These are phyloP conservation scores for Amaranthus cruentus DNA, from an alignment of 148 eudicot genomes.

Conservation along the genomic window DNA sequence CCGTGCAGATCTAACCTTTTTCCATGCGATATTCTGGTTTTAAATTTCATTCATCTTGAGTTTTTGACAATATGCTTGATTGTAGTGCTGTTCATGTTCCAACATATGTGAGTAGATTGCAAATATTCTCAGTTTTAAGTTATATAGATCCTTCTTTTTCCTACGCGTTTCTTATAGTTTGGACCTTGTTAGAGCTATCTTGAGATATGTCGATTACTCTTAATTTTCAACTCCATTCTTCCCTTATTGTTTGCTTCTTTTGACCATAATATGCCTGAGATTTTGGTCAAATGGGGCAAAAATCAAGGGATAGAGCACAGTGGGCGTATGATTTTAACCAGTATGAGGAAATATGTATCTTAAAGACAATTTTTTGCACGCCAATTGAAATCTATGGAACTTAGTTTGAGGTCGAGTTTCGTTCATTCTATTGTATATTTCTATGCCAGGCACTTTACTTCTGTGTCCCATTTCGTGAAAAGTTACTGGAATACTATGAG, in stretches of 20 bases:
- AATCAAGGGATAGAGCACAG: not conserved
- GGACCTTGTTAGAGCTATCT: not conserved
- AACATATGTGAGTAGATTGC: not conserved
- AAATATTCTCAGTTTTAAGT: not conserved
- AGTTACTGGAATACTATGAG: slow-evolving; percentile 73
- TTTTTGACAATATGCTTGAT: not conserved
- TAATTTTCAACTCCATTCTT: not conserved
- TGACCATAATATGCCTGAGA: too few species aligned
- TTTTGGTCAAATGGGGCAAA: too few species aligned
- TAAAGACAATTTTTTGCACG: not conserved
- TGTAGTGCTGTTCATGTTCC: not conserved
- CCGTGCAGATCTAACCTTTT: too few species aligned
- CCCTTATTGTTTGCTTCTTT: too few species aligned
- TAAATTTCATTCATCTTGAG: not conserved
- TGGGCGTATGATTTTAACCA: too few species aligned
- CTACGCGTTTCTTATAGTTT: not conserved
- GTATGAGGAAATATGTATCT: not conserved
- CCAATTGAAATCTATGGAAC: not conserved
- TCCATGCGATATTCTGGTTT: not conserved
- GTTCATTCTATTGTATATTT: slow-evolving; percentile 9
- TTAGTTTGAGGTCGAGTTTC: not conserved
- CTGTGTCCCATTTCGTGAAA: slow-evolving; percentile 95
- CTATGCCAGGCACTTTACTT: slow-evolving; percentile 76
- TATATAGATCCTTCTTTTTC: not conserved
- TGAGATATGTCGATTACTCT: not conserved